phyloP scores from a whole-genome alignment of 768 basidiomycete species.

The Candolleomyces eurysporus region DNA sequence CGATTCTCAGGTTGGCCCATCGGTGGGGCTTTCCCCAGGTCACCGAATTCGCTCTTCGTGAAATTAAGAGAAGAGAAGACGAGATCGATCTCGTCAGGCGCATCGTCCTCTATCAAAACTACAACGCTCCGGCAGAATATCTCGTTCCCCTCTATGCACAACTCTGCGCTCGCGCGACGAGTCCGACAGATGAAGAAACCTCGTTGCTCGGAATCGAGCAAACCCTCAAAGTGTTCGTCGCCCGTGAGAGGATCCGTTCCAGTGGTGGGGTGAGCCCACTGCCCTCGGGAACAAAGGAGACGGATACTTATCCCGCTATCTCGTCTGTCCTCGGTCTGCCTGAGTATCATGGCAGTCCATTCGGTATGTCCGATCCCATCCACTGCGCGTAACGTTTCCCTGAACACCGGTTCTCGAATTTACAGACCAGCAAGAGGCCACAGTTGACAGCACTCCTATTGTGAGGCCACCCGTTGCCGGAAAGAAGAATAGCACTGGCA shows the following conservation, averaged over 20 bases:
- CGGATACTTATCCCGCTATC: slow-evolving; percentile 6
- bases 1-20: slow-evolving; percentile 56
- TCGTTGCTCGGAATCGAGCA: slow-evolving; percentile 53
- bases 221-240: slow-evolving; percentile 43
- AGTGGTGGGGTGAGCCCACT: slow-evolving; percentile 19
- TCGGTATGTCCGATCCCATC: background rate
- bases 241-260: slow-evolving; percentile 47
- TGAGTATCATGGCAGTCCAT: background rate
- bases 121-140: slow-evolving; percentile 44
- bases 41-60: slow-evolving; percentile 54
- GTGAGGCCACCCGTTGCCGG: background rate
- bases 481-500: background rate
- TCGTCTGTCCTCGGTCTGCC: slow-evolving; percentile 2
- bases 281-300: slow-evolving; percentile 14
- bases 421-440: background rate
- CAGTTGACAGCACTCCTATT: background rate
- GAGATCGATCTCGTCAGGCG: slow-evolving; percentile 15
- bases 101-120: slow-evolving; percentile 54
- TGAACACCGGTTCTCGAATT: background rate
- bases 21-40: slow-evolving; percentile 58
- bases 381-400: background rate
- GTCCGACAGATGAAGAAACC: slow-evolving; percentile 56
- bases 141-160: slow-evolving; percentile 55
- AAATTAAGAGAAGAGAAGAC: slow-evolving; percentile 41
- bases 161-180: slow-evolving; percentile 49